Conservation (phyloP, 2,329 filamentous ascomycete genomes). For the Penicillium digitatum region DNA sequence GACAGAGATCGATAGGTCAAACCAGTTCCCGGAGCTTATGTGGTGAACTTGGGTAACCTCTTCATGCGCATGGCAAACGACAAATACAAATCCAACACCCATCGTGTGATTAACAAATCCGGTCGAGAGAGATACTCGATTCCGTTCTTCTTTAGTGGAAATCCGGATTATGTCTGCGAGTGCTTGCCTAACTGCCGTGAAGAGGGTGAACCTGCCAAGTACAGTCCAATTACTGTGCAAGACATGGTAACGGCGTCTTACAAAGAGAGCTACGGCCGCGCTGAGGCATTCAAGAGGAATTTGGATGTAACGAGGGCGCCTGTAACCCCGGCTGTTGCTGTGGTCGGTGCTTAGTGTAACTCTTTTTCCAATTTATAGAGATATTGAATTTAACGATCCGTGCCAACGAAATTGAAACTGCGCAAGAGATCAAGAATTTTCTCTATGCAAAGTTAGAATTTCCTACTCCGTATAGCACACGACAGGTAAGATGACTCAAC, state of each 20-base stretch:
- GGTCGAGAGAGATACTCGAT: slow-evolving; percentile 41
- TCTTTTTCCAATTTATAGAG: background rate
- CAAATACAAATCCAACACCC: slow-evolving; percentile 41
- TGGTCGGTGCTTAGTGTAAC: slow-evolving; percentile 15
- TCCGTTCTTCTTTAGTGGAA: slow-evolving; percentile 45
- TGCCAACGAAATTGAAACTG: background rate
- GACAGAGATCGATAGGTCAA: slow-evolving; percentile 15
- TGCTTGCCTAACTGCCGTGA: slow-evolving; percentile 43
- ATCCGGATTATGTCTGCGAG: slow-evolving; percentile 43
- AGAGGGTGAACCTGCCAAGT: slow-evolving; percentile 38
- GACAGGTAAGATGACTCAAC: background rate
- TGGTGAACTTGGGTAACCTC: slow-evolving; percentile 37
- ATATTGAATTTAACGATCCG: background rate
- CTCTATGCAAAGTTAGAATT: background rate
- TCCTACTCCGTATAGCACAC: background rate
- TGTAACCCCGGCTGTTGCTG: slow-evolving; percentile 4
- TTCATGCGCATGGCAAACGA: slow-evolving; percentile 45
- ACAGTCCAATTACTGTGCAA: slow-evolving; percentile 43
- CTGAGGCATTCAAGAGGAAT: slow-evolving; percentile 42
- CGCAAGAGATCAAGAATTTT: background rate
- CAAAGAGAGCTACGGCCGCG: slow-evolving; percentile 43
- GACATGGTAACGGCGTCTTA: slow-evolving; percentile 42
- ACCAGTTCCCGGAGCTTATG: slow-evolving; percentile 28
- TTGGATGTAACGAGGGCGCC: slow-evolving; percentile 19
- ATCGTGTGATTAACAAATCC: slow-evolving; percentile 43